These are phyloP conservation scores for Euphorbia tirucalli DNA, from an alignment of 345 rosid genomes.

Conservation along the genomic window DNA sequence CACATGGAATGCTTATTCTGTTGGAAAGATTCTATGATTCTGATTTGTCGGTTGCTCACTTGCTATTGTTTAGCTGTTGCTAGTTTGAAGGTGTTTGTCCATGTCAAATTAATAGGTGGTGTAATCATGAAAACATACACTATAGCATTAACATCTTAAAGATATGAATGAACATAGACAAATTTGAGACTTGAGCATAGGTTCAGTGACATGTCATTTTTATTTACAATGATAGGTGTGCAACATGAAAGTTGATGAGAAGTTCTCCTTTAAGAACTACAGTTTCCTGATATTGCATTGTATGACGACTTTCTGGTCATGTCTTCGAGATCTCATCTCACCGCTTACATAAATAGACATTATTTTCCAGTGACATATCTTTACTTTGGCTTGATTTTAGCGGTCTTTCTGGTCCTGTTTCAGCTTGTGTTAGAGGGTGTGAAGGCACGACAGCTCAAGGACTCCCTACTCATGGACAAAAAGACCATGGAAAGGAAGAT, in stretches of 20 bases:
- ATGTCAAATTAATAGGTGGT: not conserved
- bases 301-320: not conserved
- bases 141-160: not conserved
- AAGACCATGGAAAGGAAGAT: slow-evolving; percentile 58
- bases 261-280: not conserved
- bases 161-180: not conserved
- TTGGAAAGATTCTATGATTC: not conserved
- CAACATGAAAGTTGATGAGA: not conserved
- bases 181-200: not conserved
- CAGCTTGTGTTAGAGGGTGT: slow-evolving; percentile 88
- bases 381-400: slow-evolving; percentile 20
- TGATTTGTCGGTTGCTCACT: not conserved
- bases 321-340: not conserved
- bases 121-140: not conserved
- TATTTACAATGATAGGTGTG: not conserved
- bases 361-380: not conserved
- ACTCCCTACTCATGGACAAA: slow-evolving; percentile 59
- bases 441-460: slow-evolving; percentile 69
- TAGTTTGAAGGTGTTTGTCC: not conserved
- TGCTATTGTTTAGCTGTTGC: not conserved
- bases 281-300: not conserved
- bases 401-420: slow-evolving; percentile 25
- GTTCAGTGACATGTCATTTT: not conserved
- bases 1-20: not conserved
- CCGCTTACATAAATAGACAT: not conserved